phyloP scores from a whole-genome alignment of 2,329 filamentous ascomycete genomes.

The Aspergillus costaricaensis region DNA sequence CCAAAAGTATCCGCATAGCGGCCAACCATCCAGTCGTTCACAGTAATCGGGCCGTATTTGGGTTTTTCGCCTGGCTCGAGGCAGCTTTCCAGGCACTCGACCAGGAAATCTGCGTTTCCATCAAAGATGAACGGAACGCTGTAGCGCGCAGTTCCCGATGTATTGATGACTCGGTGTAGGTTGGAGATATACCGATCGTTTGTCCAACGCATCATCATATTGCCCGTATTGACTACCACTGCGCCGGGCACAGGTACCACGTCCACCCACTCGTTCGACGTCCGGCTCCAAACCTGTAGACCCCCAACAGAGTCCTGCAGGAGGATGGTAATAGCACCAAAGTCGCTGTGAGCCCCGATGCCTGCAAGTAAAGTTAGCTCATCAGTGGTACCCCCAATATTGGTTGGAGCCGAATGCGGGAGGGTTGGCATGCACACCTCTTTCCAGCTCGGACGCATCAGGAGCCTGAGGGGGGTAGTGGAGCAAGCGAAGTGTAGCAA shows the following conservation, averaged over 20 bases:
- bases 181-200: slow-evolving; percentile 38
- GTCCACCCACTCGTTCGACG: slow-evolving; percentile 48
- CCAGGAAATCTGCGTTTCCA: slow-evolving; percentile 24
- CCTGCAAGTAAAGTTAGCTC: slow-evolving; percentile 14
- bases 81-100: slow-evolving; percentile 1
- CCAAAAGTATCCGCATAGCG: slow-evolving; percentile 5
- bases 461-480: slow-evolving; percentile 31
- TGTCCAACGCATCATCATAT: slow-evolving; percentile 48
- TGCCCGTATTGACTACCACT: slow-evolving; percentile 56
- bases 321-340: slow-evolving; percentile 59
- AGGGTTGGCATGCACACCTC: slow-evolving; percentile 16
- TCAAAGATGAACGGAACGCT: slow-evolving; percentile 40
- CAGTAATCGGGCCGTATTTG: slow-evolving; percentile 1
- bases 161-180: slow-evolving; percentile 39
- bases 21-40: slow-evolving; percentile 1
- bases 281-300: slow-evolving; percentile 53
- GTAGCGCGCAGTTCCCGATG: slow-evolving; percentile 34
- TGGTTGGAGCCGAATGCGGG: neutral
- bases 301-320: slow-evolving; percentile 56
- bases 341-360: slow-evolving; percentile 58
- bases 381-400: no score
- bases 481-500: slow-evolving; percentile 27
- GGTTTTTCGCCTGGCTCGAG: neutral
- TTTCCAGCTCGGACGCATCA: slow-evolving; percentile 18
- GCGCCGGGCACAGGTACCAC: slow-evolving; percentile 50